phyloP scores from a whole-genome alignment of 202 grass and related monocot species.

The Hordeum pubiflorum region DNA sequence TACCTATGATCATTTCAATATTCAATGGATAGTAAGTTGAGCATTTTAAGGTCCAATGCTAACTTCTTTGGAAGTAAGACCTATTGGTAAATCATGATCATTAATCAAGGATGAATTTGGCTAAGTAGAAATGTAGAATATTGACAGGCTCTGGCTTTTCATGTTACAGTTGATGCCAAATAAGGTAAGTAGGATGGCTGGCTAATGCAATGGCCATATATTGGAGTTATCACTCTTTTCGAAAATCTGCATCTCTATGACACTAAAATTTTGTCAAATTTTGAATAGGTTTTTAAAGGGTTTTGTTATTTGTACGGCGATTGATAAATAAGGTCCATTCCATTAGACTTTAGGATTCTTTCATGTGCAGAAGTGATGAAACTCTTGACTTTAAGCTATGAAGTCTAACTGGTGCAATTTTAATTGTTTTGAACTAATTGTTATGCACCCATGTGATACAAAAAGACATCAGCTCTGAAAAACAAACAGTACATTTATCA shows the following conservation, averaged over 20 bases:
- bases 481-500: not conserved
- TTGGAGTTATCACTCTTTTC: not conserved
- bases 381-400: too few relatives aligned
- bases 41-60: not conserved
- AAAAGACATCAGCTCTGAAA: not conserved
- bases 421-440: not conserved
- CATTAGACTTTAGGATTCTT: too few relatives aligned
- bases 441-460: not conserved
- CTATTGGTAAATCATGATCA: not conserved
- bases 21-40: not conserved
- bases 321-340: not conserved
- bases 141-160: not conserved
- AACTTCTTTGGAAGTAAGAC: not conserved
- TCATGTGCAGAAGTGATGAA: too few relatives aligned
- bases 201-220: not conserved
- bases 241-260: not conserved
- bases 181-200: not conserved
- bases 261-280: not conserved
- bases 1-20: not conserved
- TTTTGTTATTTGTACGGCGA: not conserved
- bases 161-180: not conserved
- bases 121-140: not conserved
- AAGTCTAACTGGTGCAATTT: not conserved
- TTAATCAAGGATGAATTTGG: not conserved
- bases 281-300: not conserved